Evolutionary conservation across 169 alveolate genomes (phyloP).

Genomic region (Cryptosporidium meleagridis): DNA sequence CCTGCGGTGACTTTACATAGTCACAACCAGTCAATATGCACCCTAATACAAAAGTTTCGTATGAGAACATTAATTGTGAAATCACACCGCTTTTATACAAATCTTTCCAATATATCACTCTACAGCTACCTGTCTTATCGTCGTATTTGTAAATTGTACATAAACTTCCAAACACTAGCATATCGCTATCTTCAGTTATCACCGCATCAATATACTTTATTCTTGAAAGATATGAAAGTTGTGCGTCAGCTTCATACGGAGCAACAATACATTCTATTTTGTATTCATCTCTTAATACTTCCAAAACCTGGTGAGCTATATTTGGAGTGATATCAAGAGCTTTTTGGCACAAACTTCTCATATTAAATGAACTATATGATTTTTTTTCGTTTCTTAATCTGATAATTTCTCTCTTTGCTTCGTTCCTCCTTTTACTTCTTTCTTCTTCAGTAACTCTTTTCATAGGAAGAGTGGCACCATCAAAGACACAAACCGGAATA

Average conservation of each 20-base stretch:
- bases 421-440: constrained; percentile 78
- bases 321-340: constrained; percentile 81
- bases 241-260: constrained; percentile 99
- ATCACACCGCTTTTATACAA: constrained; percentile 72
- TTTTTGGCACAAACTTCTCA: constrained; percentile 79
- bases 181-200: constrained; percentile 94
- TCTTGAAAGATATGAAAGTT: constrained; percentile 94
- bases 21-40: constrained; percentile 88
- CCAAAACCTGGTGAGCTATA: constrained; percentile 85
- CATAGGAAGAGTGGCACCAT: constrained; percentile 83
- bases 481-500: constrained; percentile 85
- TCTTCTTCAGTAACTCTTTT: constrained; percentile 82
- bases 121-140: constrained; percentile 76
- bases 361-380: constrained; percentile 82
- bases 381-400: constrained; percentile 31
- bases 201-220: constrained; percentile 89
- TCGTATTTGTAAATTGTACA: constrained; percentile 82
- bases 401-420: constrained; percentile 78
- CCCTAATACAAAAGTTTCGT: constrained; percentile 77
- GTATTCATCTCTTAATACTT: constrained; percentile 79
- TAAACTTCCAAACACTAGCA: constrained; percentile 93
- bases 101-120: constrained; percentile 71
- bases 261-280: constrained; percentile 92
- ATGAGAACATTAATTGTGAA: constrained; percentile 73
- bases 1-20: constrained; percentile 83